Conservation (phyloP, 2,329 filamentous ascomycete genomes). For the Juglanconis oblonga region DNA sequence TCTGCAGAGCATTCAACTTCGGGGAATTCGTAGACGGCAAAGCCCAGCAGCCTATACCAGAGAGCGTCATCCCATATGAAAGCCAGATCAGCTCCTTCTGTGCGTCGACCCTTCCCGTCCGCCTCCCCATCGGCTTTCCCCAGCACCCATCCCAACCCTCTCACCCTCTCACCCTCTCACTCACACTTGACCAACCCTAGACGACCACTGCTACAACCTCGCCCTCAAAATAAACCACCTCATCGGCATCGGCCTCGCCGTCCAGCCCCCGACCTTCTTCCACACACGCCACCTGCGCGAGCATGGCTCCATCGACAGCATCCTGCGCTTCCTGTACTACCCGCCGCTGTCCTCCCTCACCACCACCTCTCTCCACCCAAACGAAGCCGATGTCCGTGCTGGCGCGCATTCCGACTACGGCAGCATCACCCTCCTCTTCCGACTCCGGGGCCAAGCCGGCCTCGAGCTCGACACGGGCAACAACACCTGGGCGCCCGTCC, state of each 20-base stretch:
- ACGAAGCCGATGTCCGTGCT: slow-evolving; percentile 68
- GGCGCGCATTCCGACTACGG: slow-evolving; percentile 92
- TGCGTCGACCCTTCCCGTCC: slow-evolving; percentile 53
- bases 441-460: slow-evolving; percentile 78
- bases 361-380: slow-evolving; percentile 15
- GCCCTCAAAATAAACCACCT: slow-evolving; percentile 58
- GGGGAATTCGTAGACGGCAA: slow-evolving; percentile 69
- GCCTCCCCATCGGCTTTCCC: neutral
- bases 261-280: slow-evolving; percentile 53
- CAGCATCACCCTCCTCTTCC: slow-evolving; percentile 74
- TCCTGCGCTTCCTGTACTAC: slow-evolving; percentile 71
- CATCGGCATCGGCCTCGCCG: slow-evolving; percentile 73
- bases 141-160: neutral
- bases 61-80: slow-evolving; percentile 57
- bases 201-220: slow-evolving; percentile 18
- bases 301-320: slow-evolving; percentile 51
- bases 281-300: slow-evolving; percentile 45
- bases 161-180: neutral
- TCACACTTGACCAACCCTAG: neutral
- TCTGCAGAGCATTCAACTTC: slow-evolving; percentile 81
- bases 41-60: slow-evolving; percentile 74
- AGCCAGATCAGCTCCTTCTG: slow-evolving; percentile 66
- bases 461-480: slow-evolving; percentile 68
- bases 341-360: slow-evolving; percentile 47
- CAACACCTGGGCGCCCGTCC: slow-evolving; percentile 59